Conservation (phyloP, 2,329 filamentous ascomycete species). For the Alternaria gansuensis region DNA sequence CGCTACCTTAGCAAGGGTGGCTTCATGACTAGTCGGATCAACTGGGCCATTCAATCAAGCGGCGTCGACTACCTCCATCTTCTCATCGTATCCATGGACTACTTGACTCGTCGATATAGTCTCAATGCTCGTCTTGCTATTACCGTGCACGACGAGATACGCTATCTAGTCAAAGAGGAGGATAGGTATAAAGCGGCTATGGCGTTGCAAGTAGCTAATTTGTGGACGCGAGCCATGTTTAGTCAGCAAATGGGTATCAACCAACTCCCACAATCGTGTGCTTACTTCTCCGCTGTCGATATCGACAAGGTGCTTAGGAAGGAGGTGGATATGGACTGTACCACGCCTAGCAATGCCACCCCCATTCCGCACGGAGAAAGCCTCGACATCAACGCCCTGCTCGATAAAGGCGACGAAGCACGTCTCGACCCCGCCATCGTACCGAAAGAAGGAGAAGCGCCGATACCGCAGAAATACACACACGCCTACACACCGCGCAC, state of each 20-base stretch:
- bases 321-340: slow-evolving; percentile 96
- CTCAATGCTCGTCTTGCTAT: slow-evolving; percentile 86
- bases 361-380: slow-evolving; percentile 86
- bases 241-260: slow-evolving; percentile 95
- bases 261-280: slow-evolving; percentile 91
- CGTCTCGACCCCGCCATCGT: slow-evolving; percentile 71
- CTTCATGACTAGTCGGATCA: slow-evolving; percentile 96
- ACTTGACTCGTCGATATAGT: slow-evolving; percentile 84
- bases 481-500: slow-evolving; percentile 78
- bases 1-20: slow-evolving; percentile 87
- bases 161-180: slow-evolving; percentile 84
- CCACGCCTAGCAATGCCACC: slow-evolving; percentile 84
- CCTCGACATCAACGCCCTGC: slow-evolving; percentile 80
- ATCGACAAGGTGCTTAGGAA: slow-evolving; percentile 96
- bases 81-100: slow-evolving; percentile 93
- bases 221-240: slow-evolving; percentile 99
- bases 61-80: slow-evolving; percentile 97
- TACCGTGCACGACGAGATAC: slow-evolving; percentile 96
- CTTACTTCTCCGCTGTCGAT: slow-evolving; percentile 95
- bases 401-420: slow-evolving; percentile 75
- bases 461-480: slow-evolving; percentile 62
- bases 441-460: slow-evolving; percentile 66
- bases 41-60: slow-evolving; percentile 98
- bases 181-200: slow-evolving; percentile 91
- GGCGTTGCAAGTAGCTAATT: slow-evolving; percentile 90